These are phyloP conservation scores for Trametes cinnabarina DNA, from an alignment of 768 basidiomycete species.

Conservation along the genomic window DNA sequence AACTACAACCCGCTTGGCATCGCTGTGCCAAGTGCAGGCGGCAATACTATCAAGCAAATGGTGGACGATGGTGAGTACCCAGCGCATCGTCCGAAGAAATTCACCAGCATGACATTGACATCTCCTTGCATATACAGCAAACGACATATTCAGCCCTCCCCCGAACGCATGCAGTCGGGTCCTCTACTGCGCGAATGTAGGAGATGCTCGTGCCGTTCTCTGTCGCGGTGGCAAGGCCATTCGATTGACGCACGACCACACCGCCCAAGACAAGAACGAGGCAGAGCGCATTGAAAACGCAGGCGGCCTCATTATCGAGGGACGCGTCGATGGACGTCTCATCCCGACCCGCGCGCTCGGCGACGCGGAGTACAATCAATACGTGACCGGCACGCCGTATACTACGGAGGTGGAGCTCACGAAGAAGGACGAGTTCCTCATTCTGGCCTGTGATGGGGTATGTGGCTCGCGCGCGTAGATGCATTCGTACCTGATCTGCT, in stretches of 20 bases:
- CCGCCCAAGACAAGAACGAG: slow-evolving; percentile 94
- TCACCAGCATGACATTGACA: too few relatives aligned
- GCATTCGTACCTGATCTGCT: neutral
- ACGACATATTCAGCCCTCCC: slow-evolving; percentile 24
- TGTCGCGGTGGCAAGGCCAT: slow-evolving; percentile 89
- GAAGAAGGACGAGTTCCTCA: slow-evolving; percentile 88
- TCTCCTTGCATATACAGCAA: too few relatives aligned
- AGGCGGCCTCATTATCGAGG: slow-evolving; percentile 97
- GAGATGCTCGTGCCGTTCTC: slow-evolving; percentile 92
- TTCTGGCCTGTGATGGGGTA: slow-evolving; percentile 97
- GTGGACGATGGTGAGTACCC: slow-evolving; percentile 46
- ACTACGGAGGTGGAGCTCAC: slow-evolving; percentile 93
- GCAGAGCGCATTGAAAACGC: slow-evolving; percentile 98
- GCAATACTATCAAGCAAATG: slow-evolving; percentile 40
- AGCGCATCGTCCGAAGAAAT: too few relatives aligned
- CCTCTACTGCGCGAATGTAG: slow-evolving; percentile 93
- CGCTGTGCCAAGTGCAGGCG: slow-evolving; percentile 31
- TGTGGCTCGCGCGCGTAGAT: neutral
- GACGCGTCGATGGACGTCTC: slow-evolving; percentile 94
- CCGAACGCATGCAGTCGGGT: slow-evolving; percentile 56
- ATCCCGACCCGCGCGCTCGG: slow-evolving; percentile 95
- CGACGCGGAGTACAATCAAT: slow-evolving; percentile 98
- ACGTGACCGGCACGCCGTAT: slow-evolving; percentile 95
- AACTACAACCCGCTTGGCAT: slow-evolving; percentile 19
- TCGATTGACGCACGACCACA: slow-evolving; percentile 98